These are phyloP conservation scores for Fraxinus xanthoxyloides DNA, from an alignment of 305 asterid species.

Conservation along the genomic window DNA sequence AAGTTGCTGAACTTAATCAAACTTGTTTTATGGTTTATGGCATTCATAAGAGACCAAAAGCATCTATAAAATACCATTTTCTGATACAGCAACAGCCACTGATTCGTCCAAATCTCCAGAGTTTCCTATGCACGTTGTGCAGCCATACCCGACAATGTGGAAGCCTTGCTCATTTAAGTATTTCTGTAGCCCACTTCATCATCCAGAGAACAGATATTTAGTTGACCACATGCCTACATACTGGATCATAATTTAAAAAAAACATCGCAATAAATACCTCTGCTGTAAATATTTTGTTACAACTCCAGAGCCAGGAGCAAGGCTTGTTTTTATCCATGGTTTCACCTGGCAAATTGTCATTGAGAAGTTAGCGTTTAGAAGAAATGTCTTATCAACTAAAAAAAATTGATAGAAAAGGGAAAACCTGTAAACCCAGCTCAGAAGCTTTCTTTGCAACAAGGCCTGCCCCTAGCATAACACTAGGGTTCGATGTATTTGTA, in stretches of 20 bases:
- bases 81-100: constrained; percentile 77
- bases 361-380: constrained; percentile 18
- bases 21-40: background rate
- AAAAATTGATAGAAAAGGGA: constrained; percentile 12
- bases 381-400: constrained; percentile 4
- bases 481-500: constrained; percentile 97
- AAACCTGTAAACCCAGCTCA: constrained; percentile 84
- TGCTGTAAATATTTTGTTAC: constrained; percentile 70
- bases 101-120: constrained; percentile 88
- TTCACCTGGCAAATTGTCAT: constrained; percentile 57
- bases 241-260: background rate
- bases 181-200: constrained; percentile 71
- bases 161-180: constrained; percentile 92
- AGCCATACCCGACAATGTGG: constrained; percentile 87
- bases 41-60: background rate
- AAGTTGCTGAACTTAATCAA: background rate
- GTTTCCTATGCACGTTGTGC: constrained; percentile 95
- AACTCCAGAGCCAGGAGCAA: constrained; percentile 98
- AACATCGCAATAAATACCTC: constrained; percentile 53
- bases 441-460: constrained; percentile 92
- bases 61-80: constrained; percentile 55
- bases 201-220: constrained; percentile 1
- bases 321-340: constrained; percentile 97
- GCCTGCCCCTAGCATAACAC: constrained; percentile 99
- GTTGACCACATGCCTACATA: background rate